Evolutionary conservation across 2,329 filamentous ascomycete species (phyloP).

Genomic region (Pleoardoris graminearum): DNA sequence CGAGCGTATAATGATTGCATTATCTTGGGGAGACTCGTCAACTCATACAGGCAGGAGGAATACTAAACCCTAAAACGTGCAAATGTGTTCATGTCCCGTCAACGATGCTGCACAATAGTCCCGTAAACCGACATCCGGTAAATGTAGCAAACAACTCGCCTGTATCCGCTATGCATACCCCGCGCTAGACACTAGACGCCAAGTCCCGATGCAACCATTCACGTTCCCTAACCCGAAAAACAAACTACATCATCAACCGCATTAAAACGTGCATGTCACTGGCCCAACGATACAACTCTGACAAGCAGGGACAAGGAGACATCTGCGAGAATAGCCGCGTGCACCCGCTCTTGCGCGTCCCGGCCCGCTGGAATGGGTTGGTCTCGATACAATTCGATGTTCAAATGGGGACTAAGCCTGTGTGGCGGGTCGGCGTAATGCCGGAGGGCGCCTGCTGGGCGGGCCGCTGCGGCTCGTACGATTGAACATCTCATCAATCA

Average conservation of each 20-base stretch:
- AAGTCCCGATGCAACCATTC: conserved; percentile 21
- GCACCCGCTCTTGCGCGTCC: conserved; percentile 16
- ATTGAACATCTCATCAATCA: conserved; percentile 67
- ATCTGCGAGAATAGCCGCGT: conserved; percentile 31
- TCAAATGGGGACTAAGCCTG: conserved; percentile 9
- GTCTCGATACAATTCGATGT: not conserved
- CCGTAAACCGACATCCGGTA: conserved; percentile 6
- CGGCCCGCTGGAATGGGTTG: too few relatives aligned
- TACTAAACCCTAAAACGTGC: not conserved
- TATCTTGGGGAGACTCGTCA: conserved; percentile 9
- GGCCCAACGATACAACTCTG: conserved; percentile 27
- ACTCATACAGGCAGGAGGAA: conserved; percentile 10
- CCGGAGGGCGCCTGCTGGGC: conserved; percentile 32
- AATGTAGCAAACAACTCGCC: conserved; percentile 27
- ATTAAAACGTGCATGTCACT: conserved; percentile 16
- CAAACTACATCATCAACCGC: conserved; percentile 19
- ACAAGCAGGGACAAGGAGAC: too few relatives aligned
- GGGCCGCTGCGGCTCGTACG: conserved; percentile 40
- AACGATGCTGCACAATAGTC: conserved; percentile 1
- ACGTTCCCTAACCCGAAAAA: conserved; percentile 18
- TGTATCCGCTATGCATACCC: conserved; percentile 24
- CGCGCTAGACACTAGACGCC: conserved; percentile 20
- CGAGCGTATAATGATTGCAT: not conserved
- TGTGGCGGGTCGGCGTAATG: conserved; percentile 28
- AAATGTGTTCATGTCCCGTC: not conserved